Percentiles rank a stretch among this genome's conserved stretches.
Evolutionary conservation across 75 land plant genomes (phyloP).

Genomic region (Pinus albicaulis): DNA sequence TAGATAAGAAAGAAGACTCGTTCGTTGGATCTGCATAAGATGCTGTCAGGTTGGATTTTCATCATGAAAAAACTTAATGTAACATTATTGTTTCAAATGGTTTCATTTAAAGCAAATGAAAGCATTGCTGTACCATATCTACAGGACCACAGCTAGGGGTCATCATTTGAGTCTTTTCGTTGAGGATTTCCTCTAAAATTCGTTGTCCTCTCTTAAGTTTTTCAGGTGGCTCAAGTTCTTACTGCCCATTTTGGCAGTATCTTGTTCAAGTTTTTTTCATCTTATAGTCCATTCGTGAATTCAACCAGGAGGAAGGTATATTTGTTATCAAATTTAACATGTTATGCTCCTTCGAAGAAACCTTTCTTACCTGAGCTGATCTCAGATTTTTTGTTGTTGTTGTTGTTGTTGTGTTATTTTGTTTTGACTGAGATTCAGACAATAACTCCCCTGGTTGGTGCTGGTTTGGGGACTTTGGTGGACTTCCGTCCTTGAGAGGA

Average conservation of each 20-base stretch:
- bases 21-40: background rate
- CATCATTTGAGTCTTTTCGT: background rate
- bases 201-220: background rate
- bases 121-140: background rate
- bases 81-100: too few relatives aligned
- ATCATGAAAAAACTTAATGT: background rate
- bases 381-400: too few relatives aligned
- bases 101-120: too few relatives aligned
- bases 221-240: background rate
- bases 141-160: background rate
- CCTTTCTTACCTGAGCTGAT: too few relatives aligned
- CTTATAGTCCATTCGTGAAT: background rate
- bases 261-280: background rate
- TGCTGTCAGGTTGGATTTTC: background rate
- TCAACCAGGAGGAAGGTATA: background rate
- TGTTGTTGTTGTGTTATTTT: too few relatives aligned
- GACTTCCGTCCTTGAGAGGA: too few relatives aligned
- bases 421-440: too few relatives aligned
- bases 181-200: conserved; percentile 1
- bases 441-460: too few relatives aligned
- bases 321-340: conserved; percentile 1
- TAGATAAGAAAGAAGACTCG: background rate
- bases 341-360: background rate
- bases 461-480: too few relatives aligned
- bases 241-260: background rate